Conservation (phyloP, 139 green algal genomes). For the Raphidocelis subcapitata region DNA sequence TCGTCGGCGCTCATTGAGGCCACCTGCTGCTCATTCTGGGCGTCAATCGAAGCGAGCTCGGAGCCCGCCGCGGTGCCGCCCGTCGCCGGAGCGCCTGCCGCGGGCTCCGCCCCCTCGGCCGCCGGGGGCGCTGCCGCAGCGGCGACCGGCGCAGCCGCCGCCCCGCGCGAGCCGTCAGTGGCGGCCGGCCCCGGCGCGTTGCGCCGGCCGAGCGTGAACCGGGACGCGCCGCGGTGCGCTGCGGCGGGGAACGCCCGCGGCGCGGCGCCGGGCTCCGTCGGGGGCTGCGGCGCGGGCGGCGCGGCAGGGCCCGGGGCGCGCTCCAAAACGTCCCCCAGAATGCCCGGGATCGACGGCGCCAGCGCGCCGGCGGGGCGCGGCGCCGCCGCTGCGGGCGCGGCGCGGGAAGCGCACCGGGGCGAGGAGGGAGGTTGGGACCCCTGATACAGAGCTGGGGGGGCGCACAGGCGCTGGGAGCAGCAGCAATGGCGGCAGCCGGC, state of each 20-base stretch:
- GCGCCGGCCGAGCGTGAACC: constrained; percentile 33
- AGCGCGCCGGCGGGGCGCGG: not conserved
- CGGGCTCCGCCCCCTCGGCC: not conserved
- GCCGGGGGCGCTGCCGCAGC: not conserved
- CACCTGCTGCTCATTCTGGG: constrained; percentile 24
- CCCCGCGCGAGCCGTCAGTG: too few relatives aligned
- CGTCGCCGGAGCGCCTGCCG: not conserved
- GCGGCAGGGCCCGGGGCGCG: not conserved
- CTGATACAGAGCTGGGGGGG: too few relatives aligned
- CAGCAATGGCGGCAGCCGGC: too few relatives aligned
- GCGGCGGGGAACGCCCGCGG: constrained; percentile 45
- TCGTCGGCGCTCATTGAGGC: constrained; percentile 30
- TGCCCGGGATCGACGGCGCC: not conserved
- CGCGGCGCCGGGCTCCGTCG: not conserved
- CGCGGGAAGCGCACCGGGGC: too few relatives aligned
- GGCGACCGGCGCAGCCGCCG: too few relatives aligned
- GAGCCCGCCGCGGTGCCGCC: not conserved
- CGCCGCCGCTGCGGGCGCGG: not conserved
- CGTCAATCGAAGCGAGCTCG: constrained; percentile 10
- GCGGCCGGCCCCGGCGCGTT: not conserved
- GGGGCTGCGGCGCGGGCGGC: not conserved
- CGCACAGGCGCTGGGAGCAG: too few relatives aligned
- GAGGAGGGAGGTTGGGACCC: too few relatives aligned
- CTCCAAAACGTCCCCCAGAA: constrained; percentile 36
- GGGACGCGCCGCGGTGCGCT: constrained; percentile 37